Base-by-base conservation (phyloP, 768 basidiomycete genomes). In the Paxillus ammoniavirescens region DNA sequence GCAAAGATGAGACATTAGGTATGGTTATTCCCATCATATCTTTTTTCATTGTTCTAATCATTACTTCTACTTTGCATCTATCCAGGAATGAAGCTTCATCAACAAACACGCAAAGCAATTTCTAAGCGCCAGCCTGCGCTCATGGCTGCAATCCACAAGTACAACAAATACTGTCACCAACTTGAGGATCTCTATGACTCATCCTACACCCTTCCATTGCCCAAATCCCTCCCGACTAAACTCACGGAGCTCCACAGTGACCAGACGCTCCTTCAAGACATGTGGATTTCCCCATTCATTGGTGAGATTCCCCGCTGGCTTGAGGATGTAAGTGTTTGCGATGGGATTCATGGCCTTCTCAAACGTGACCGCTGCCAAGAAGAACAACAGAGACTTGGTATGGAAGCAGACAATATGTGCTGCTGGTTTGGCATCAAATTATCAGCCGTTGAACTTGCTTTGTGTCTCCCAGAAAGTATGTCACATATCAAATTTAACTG, bases 161-260 rank as follows among this genome's bases (percentile, higher is more conserved):
- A 61, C 53, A 73, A 71, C 47, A 45, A n/a, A 0, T 63, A 65
- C 41, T 72, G 69, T 49, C 59, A 56, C 5, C 55, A 43, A 1
- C 59, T 73, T 8, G 42, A 38, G 15, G 43, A 17, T 1, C 53
- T 71, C 13, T 49, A 58, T 21, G 35, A 61, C 15, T 56, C 60
- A 0, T 36, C 50, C 4, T 72, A 65, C 76, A 26, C 72, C 72
- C 46, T 75, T 13, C 76, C 73, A 0, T 4, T 26, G 18, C 56
- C 26, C 26, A 26, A 26, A 5, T 62, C 61, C 0, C 66, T 76
- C 0, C 69, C 69, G 0, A 68, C 65, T 0, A 57, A 70, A n/a
- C 55, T 77, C 2, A 47, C 50, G 2, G 52, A 45, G 17, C 45
- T 64, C 1, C 26, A 38, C 4, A 31, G 52, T 18, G 49, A 60